Evolutionary conservation across 1,284 basidiomycete genomes (phyloP).

Genomic region (Ustilago loliicola): DNA sequence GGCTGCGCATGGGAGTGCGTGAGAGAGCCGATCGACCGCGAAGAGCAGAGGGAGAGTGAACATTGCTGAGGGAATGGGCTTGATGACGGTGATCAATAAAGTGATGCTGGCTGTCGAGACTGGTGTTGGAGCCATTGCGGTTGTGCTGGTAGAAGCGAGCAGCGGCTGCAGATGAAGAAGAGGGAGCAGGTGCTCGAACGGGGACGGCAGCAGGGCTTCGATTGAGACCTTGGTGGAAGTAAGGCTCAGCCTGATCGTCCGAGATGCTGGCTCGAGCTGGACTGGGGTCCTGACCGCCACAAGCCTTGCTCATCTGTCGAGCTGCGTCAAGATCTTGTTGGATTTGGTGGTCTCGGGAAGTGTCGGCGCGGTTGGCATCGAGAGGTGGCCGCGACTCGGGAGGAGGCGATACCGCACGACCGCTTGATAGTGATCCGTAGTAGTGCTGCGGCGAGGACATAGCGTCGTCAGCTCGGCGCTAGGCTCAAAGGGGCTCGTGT

Average conservation of each 20-base stretch:
- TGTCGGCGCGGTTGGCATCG: conserved; percentile 16
- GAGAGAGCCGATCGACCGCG: conserved; percentile 42
- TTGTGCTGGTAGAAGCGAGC: conserved; percentile 67
- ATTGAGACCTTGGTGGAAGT: conserved; percentile 47
- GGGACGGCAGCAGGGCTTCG: conserved; percentile 38
- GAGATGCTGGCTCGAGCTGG: conserved; percentile 44
- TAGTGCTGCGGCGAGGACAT: conserved; percentile 53
- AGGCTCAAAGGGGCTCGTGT: neutral
- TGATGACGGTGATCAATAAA: conserved; percentile 70
- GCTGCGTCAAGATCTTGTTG: conserved; percentile 68
- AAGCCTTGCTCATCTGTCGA: conserved; percentile 66
- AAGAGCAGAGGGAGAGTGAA: conserved; percentile 57
- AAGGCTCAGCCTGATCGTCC: conserved; percentile 44
- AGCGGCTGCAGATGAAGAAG: conserved; percentile 40
- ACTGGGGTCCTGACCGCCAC: conserved; percentile 40
- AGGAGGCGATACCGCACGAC: conserved; percentile 42
- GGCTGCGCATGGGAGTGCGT: conserved; percentile 45
- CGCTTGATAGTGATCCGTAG: conserved; percentile 43
- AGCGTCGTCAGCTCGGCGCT: neutral
- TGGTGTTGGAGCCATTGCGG: conserved; percentile 63
- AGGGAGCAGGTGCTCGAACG: conserved; percentile 29
- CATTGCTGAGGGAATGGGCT: conserved; percentile 62
- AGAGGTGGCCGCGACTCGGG: conserved; percentile 17
- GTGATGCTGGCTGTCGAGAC: conserved; percentile 66
- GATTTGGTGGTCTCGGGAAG: conserved; percentile 57